Percentiles rank a stretch among this genome's conserved stretches.
Evolutionary conservation across 331 rosid species (phyloP).

Genomic region (Acacia concinna): DNA sequence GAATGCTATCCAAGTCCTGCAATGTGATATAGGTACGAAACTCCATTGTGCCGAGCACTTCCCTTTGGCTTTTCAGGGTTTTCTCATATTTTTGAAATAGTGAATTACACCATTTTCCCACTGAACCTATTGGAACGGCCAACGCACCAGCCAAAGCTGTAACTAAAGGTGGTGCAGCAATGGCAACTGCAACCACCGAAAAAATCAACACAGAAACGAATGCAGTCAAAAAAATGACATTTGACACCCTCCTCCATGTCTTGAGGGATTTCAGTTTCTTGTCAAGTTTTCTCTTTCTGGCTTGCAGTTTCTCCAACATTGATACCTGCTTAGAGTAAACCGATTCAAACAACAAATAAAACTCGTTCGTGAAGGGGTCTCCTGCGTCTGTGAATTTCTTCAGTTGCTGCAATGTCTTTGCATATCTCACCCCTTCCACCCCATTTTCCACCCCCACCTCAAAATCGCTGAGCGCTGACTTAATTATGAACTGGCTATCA

Average conservation of each 20-base stretch:
- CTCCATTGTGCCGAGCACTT: conserved; percentile 63
- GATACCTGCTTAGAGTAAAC: conserved; percentile 53
- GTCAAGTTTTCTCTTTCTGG: conserved; percentile 66
- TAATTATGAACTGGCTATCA: conserved; percentile 56
- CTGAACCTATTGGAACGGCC: conserved; percentile 68
- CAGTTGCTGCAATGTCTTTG: conserved; percentile 62
- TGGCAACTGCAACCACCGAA: conserved; percentile 84
- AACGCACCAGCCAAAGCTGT: conserved; percentile 73
- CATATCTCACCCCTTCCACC: conserved; percentile 44
- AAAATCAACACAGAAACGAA: conserved; percentile 74
- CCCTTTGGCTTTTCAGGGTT: conserved; percentile 53
- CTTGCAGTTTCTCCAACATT: conserved; percentile 57
- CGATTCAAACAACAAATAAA: conserved; percentile 52
- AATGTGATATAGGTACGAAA: conserved; percentile 48
- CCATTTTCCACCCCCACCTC: conserved; percentile 59
- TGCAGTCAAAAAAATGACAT: conserved; percentile 64
- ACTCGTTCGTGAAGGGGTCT: conserved; percentile 77
- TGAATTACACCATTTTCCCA: conserved; percentile 89
- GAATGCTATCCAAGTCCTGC: conserved; percentile 62
- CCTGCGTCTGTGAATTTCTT: conserved; percentile 67
- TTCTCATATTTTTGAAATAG: conserved; percentile 64
- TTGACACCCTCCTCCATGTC: conserved; percentile 70
- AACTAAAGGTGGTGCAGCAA: conserved; percentile 78
- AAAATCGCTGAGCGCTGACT: conserved; percentile 57
- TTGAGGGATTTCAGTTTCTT: conserved; percentile 66